These are phyloP conservation scores for Sungouiella thailandica DNA, from an alignment of 805 yeast genomes.

Conservation along the genomic window DNA sequence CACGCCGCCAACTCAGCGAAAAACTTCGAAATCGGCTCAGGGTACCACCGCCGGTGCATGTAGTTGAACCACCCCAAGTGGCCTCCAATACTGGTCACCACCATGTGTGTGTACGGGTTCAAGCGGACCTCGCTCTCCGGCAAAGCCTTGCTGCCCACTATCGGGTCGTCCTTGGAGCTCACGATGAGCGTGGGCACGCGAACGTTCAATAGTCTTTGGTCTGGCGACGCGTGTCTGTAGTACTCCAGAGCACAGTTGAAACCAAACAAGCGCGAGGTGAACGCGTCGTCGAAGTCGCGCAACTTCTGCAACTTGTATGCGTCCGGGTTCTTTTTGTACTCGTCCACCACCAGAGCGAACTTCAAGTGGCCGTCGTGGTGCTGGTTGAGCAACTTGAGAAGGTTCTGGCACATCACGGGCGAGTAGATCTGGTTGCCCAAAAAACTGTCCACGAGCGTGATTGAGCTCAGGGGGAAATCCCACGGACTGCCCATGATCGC, in stretches of 20 bases:
- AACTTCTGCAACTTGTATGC: constrained; percentile 32
- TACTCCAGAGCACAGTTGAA: constrained; percentile 58
- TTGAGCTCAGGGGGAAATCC: constrained; percentile 58
- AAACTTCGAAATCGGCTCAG: constrained; percentile 30
- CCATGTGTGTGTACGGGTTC: constrained; percentile 56
- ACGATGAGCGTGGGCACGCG: constrained; percentile 60
- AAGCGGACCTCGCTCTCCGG: constrained; percentile 46
- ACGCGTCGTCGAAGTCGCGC: constrained; percentile 54
- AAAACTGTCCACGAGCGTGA: constrained; percentile 34
- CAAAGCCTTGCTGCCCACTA: constrained; percentile 47
- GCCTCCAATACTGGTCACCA: constrained; percentile 65
- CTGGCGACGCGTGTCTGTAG: constrained; percentile 62
- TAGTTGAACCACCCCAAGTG: constrained; percentile 53
- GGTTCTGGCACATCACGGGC: constrained; percentile 38
- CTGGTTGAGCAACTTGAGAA: constrained; percentile 26
- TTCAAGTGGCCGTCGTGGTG: constrained; percentile 28
- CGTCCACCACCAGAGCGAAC: constrained; percentile 18
- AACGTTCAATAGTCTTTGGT: constrained; percentile 48
- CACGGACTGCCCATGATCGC: constrained; percentile 64
- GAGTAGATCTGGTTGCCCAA: constrained; percentile 38
- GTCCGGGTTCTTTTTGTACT: constrained; percentile 26
- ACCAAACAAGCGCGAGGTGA: constrained; percentile 61
- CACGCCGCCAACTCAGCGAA: constrained; percentile 29
- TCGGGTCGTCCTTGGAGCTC: constrained; percentile 65
- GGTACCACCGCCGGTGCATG: constrained; percentile 33